Conservation (phyloP, 768 basidiomycete species). For the Goffeauzyma gilvescens region DNA sequence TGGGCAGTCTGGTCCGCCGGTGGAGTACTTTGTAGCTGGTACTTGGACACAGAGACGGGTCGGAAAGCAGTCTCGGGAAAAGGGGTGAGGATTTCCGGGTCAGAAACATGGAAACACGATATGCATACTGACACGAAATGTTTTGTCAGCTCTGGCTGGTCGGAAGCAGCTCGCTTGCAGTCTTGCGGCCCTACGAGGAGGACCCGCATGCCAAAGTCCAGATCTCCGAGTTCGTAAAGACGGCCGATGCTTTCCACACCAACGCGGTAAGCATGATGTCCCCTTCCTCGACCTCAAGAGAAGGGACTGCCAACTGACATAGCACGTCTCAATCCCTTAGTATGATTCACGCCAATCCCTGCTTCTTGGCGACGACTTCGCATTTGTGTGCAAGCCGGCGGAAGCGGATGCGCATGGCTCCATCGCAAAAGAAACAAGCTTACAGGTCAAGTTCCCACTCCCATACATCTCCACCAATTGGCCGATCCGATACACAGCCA, state of each 20-base stretch:
- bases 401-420: too few relatives aligned
- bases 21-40: constrained; percentile 35
- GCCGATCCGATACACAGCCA: constrained; percentile 79
- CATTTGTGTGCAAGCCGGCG: too few relatives aligned
- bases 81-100: constrained; percentile 6
- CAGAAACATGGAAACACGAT: neutral
- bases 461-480: constrained; percentile 76
- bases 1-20: constrained; percentile 84
- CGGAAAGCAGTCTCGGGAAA: constrained; percentile 1
- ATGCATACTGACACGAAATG: neutral
- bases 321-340: neutral
- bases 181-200: neutral
- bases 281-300: too few relatives aligned
- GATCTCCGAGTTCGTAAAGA: too few relatives aligned
- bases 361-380: neutral
- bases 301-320: too few relatives aligned
- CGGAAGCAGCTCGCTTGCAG: neutral
- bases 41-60: neutral
- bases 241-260: too few relatives aligned
- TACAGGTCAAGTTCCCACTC: constrained; percentile 57
- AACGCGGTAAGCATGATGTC: too few relatives aligned
- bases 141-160: neutral
- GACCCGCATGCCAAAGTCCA: neutral
- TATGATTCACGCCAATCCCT: neutral
- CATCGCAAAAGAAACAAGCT: neutral